Conservation (phyloP, 202 grass and related monocot genomes). For the Zizania palustris region DNA sequence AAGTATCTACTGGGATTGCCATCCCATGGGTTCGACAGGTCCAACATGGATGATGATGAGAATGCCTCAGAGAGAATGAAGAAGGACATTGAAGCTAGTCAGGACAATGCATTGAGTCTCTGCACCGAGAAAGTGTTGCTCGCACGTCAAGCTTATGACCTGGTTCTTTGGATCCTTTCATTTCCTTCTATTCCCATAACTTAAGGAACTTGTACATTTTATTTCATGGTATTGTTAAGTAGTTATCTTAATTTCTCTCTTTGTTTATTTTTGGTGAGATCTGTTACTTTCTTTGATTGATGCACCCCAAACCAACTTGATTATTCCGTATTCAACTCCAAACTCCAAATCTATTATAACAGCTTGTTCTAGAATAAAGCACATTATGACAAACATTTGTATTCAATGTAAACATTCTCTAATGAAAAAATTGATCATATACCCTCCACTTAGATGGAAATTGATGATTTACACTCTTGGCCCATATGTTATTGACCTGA, state of each 20-base stretch:
- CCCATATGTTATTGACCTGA: too few relatives aligned
- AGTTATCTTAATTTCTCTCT: background rate
- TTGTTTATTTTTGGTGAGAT: background rate
- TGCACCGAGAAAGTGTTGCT: conserved; percentile 97
- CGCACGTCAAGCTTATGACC: conserved; percentile 89
- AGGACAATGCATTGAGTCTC: conserved; percentile 87
- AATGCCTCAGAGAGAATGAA: conserved; percentile 71
- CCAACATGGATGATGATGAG: conserved; percentile 70
- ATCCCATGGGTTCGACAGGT: conserved; percentile 61
- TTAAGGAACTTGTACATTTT: background rate
- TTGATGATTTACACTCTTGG: too few relatives aligned
- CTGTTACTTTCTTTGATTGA: conserved; percentile 6
- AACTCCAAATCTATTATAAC: conserved; percentile 3
- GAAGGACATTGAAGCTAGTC: conserved; percentile 85
- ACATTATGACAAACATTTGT: background rate
- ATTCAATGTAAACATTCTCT: conserved; percentile 2
- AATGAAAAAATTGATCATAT: too few relatives aligned
- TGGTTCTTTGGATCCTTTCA: conserved; percentile 52
- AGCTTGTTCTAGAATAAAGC: background rate
- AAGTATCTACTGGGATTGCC: conserved; percentile 65
- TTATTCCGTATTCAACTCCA: conserved; percentile 11
- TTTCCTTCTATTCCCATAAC: background rate
- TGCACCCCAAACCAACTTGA: background rate
- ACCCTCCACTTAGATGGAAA: too few relatives aligned
- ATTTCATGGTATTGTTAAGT: background rate